Percentiles rank a stretch among this genome's conserved stretches.
Conservation (phyloP, 164 flowering plant species). For the Macadamia integrifolia region DNA sequence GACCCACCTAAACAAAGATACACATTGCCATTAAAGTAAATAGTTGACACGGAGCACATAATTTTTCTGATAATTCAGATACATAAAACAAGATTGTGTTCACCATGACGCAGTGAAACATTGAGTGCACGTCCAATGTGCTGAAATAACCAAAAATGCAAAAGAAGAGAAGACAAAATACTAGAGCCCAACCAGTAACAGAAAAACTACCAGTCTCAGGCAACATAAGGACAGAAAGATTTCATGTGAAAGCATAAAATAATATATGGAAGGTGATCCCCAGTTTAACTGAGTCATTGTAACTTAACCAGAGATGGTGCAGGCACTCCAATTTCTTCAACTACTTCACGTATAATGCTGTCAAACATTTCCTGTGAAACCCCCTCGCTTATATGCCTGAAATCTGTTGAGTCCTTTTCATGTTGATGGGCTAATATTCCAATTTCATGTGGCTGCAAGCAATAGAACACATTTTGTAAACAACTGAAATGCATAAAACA, state of each 20-base stretch:
- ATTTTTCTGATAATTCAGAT: neutral
- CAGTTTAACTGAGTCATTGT: constrained; percentile 7
- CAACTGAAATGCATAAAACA: neutral
- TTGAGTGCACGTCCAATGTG: neutral
- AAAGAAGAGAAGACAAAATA: neutral
- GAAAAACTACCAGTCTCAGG: neutral
- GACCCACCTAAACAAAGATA: neutral
- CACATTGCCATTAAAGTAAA: neutral
- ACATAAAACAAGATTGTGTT: neutral
- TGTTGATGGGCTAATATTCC: constrained; percentile 47
- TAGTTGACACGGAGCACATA: neutral
- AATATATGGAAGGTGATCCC: neutral
- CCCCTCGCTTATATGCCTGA: constrained; percentile 33
- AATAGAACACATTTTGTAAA: constrained; percentile 5
- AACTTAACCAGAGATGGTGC: constrained; percentile 55
- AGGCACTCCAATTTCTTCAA: constrained; percentile 96
- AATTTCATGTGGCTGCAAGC: constrained; percentile 75
- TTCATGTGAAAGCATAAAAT: neutral
- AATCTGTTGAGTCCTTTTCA: constrained; percentile 17
- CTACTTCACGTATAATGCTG: constrained; percentile 91
- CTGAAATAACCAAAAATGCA: neutral
- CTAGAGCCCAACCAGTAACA: neutral
- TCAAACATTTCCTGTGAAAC: constrained; percentile 93
- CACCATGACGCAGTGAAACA: neutral
- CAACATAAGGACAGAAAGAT: neutral